Conservation (phyloP, 1,284 basidiomycete genomes). For the Heterobasidion irregulare region DNA sequence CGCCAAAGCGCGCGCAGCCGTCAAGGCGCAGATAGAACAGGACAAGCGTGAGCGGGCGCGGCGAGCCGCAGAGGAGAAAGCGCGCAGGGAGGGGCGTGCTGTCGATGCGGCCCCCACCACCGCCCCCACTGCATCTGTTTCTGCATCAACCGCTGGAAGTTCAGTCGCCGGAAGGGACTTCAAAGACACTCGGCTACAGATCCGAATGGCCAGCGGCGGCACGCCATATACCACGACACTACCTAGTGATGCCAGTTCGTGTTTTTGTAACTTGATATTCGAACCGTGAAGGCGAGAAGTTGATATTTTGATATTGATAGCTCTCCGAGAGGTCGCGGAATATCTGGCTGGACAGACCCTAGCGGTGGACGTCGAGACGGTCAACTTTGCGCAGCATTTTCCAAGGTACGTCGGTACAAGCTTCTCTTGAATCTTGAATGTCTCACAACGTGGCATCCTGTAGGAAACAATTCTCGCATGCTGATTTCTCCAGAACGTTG, state of each 20-base stretch:
- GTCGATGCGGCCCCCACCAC: constrained; percentile 22
- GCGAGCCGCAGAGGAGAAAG: constrained; percentile 83
- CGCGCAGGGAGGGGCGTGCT: constrained; percentile 67
- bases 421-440: constrained; percentile 1
- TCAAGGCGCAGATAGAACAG: constrained; percentile 90
- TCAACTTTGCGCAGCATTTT: constrained; percentile 73
- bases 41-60: constrained; percentile 87
- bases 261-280: constrained; percentile 1
- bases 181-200: constrained; percentile 79
- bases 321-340: constrained; percentile 79
- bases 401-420: constrained; percentile 51
- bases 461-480: constrained; percentile 60
- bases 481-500: constrained; percentile 62
- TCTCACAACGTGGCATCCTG: not conserved
- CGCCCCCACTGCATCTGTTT: constrained; percentile 24
- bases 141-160: constrained; percentile 17
- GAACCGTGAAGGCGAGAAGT: constrained; percentile 1
- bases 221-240: constrained; percentile 76
- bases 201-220: constrained; percentile 74
- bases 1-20: constrained; percentile 70
- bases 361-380: constrained; percentile 63
- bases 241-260: constrained; percentile 71
- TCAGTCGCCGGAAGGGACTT: constrained; percentile 56
- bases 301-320: constrained; percentile 26
- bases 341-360: constrained; percentile 72